Evolutionary conservation across 148 eudicot genomes (phyloP), one percentile per base, ranked within the genome.

Genomic region (Chenopodium album): DNA sequence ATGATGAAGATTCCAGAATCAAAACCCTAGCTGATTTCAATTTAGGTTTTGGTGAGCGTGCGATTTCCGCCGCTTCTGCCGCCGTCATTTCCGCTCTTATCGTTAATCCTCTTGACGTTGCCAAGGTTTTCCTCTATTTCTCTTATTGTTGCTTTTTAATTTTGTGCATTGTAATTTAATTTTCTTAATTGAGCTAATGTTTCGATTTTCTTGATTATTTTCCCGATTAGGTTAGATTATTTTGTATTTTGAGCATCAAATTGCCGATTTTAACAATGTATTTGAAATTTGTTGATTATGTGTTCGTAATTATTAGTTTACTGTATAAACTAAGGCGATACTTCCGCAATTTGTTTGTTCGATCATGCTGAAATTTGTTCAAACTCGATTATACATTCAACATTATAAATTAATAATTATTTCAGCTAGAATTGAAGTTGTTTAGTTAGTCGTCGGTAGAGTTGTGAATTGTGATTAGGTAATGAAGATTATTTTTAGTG

Each of bases 81-180:
- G 94, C 98, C 46, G 77, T 95, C 46, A 82, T 95, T 76, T 95
- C 98, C 50, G 97, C 98, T 63, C 48, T 93, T 79, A 82, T 95
- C 77, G 98, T 95, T 28, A 95, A 95, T 76, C 98, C 98, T 73
- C 98, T 95, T 75, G 98, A 95, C 44, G 97, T 95, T 80, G 98
- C 88, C 73, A 95, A 95, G 96, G 98, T 92, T 31, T 9, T 26
- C 14, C 4, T 31, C 20, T 4, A 48, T 48, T 73, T 4, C 16
- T 4, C 22, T 34, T 17, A 0, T 14, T 32, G 44, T 41, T 41
- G 6, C 44, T 0, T 41, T 41, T 41, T 41, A 6, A 41, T 5
- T 41, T 41, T 41, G 44, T 41, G 44, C 7, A 41, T 41, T 41
- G 8, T 41, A 41, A 41, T 41, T 6, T 0, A 41, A 6, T 41